A percentile compares a stretch with the other conserved stretches of the same genome.
Evolutionary conservation across 768 basidiomycete genomes (phyloP).

Genomic region (Boletus fagicola): DNA sequence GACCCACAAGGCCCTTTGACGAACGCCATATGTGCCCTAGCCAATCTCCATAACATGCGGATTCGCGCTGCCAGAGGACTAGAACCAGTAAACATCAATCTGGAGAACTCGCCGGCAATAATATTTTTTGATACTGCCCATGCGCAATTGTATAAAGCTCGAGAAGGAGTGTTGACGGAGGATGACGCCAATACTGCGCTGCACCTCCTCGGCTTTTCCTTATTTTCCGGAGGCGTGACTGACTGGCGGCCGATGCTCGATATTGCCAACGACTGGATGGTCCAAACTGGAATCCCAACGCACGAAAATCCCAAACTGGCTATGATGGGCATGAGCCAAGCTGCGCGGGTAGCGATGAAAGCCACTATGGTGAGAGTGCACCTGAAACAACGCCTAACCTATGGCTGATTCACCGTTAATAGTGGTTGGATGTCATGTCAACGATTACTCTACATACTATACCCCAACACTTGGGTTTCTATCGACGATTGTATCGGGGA

Average conservation of each 20-base stretch:
- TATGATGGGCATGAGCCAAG: constrained; percentile 52
- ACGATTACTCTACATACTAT: constrained; percentile 58
- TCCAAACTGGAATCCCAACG: constrained; percentile 57
- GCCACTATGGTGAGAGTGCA: constrained; percentile 61
- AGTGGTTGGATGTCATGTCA: constrained; percentile 82
- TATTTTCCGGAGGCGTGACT: constrained; percentile 63
- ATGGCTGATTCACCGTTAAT: constrained; percentile 20
- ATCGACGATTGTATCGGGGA: constrained; percentile 62
- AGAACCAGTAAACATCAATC: constrained; percentile 50
- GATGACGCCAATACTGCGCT: constrained; percentile 76
- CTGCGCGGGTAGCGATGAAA: constrained; percentile 62
- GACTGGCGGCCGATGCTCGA: constrained; percentile 72
- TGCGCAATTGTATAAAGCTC: constrained; percentile 57
- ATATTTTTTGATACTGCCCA: constrained; percentile 70
- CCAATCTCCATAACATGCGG: constrained; percentile 65
- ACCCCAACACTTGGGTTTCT: constrained; percentile 64
- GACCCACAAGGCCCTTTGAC: constrained; percentile 71
- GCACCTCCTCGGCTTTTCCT: constrained; percentile 71
- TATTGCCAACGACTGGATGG: constrained; percentile 75
- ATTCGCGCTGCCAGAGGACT: constrained; percentile 62
- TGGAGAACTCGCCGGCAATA: constrained; percentile 56
- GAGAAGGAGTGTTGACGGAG: constrained; percentile 55
- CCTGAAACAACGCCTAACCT: neutral
- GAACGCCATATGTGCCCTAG: constrained; percentile 73
- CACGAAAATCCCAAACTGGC: constrained; percentile 64